Evolutionary conservation across 179 eudicot species (phyloP).

Genomic region (Spinacia oleracea): DNA sequence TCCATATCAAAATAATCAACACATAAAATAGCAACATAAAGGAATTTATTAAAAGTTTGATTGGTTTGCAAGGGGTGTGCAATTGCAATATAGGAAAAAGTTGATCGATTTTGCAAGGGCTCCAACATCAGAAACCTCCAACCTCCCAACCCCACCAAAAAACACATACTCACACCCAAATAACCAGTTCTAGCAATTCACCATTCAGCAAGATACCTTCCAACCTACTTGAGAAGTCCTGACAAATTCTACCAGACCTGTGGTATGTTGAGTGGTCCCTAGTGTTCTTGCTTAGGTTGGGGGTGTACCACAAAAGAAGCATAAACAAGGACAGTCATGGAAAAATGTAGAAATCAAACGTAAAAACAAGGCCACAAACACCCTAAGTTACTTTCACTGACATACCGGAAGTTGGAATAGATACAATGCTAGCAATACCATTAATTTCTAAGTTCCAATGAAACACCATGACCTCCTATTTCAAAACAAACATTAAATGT

Average conservation of each 20-base stretch:
- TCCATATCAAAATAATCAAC: background rate
- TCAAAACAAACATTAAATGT: background rate
- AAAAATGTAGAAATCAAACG: background rate
- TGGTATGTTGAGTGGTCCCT: background rate
- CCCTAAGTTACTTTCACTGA: too few species aligned
- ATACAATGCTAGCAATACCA: background rate
- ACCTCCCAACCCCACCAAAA: background rate
- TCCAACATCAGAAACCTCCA: background rate
- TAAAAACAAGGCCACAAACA: too few species aligned
- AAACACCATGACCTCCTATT: background rate
- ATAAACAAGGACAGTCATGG: background rate
- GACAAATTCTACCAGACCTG: background rate
- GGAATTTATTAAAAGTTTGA: background rate
- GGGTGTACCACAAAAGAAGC: background rate
- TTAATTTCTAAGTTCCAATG: background rate
- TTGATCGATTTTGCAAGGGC: background rate
- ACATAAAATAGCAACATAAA: background rate
- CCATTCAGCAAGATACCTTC: background rate
- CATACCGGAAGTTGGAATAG: too few species aligned
- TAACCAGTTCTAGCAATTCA: background rate
- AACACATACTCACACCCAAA: background rate
- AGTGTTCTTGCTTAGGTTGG: background rate
- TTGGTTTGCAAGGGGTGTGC: background rate
- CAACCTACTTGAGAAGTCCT: background rate
- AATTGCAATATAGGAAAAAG: too few species aligned